These are phyloP conservation scores for Herpetomonas muscarum DNA, from an alignment of 208 protist species.

Conservation along the genomic window DNA sequence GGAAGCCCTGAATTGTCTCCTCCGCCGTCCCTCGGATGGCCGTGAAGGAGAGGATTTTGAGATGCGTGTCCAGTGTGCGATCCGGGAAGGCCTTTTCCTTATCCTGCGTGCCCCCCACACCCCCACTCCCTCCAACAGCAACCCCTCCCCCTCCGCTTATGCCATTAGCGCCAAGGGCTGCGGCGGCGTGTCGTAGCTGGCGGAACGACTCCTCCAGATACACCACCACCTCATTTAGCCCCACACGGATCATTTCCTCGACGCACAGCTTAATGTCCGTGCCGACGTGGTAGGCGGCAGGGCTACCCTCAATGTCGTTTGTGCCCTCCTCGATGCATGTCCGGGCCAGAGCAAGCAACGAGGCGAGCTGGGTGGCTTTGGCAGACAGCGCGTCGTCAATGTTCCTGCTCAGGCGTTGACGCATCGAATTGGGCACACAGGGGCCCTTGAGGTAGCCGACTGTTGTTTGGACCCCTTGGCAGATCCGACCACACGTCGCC, in stretches of 20 bases:
- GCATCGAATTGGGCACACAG: conserved; percentile 54
- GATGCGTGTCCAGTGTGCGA: conserved; percentile 43
- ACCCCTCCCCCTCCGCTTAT: too few species aligned
- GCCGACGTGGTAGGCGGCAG: conserved; percentile 29
- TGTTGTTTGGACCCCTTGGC: background rate
- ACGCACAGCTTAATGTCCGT: conserved; percentile 34
- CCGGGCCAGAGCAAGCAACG: conserved; percentile 21
- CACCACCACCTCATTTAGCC: conserved; percentile 53
- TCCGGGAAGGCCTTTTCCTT: conserved; percentile 22
- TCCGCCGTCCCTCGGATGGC: conserved; percentile 16
- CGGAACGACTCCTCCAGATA: conserved; percentile 69
- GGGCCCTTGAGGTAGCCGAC: conserved; percentile 18
- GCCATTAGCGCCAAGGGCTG: too few species aligned
- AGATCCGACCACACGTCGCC: background rate
- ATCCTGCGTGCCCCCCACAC: background rate
- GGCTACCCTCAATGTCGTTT: conserved; percentile 19
- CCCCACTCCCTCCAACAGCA: too few species aligned
- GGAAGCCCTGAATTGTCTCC: conserved; percentile 31
- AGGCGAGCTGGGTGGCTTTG: conserved; percentile 24
- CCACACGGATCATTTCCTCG: conserved; percentile 33
- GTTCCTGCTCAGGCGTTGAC: conserved; percentile 29
- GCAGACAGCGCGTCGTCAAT: conserved; percentile 31
- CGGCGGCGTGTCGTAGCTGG: conserved; percentile 39
- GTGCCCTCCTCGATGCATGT: conserved; percentile 26
- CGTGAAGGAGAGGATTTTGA: conserved; percentile 49